Conservation (phyloP, 2,329 filamentous ascomycete species). For the Podosphaera fusca region DNA sequence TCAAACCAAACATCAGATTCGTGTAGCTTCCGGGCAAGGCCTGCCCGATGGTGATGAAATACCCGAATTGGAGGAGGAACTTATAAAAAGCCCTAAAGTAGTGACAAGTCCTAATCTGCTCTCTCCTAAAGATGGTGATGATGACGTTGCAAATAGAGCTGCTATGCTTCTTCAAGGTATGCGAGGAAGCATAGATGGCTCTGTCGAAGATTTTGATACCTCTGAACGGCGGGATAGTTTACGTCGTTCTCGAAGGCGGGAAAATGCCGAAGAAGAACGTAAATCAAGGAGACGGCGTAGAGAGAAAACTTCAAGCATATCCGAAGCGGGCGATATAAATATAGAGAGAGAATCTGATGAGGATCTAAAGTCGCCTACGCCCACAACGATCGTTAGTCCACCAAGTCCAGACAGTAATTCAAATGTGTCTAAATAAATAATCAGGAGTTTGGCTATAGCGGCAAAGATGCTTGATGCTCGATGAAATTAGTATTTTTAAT, state of each 20-base stretch:
- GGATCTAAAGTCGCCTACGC: conserved; percentile 8
- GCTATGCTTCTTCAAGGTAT: conserved; percentile 68
- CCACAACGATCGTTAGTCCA: conserved; percentile 14
- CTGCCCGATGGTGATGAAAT: conserved; percentile 52
- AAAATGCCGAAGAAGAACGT: conserved; percentile 62
- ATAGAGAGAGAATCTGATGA: conserved; percentile 3
- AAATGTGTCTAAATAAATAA: neutral
- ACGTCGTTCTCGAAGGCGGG: conserved; percentile 28
- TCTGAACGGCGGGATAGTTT: conserved; percentile 33
- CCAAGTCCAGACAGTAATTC: conserved; percentile 12
- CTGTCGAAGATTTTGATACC: conserved; percentile 26
- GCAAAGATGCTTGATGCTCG: too few relatives aligned
- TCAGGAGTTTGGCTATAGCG: too few relatives aligned
- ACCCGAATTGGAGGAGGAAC: conserved; percentile 30
- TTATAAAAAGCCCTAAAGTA: conserved; percentile 24
- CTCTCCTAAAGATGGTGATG: conserved; percentile 13
- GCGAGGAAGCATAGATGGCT: conserved; percentile 30
- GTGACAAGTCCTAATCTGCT: conserved; percentile 16
- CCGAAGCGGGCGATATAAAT: conserved; percentile 5
- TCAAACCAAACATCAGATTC: conserved; percentile 76
- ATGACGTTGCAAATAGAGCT: conserved; percentile 70
- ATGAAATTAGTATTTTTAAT: too few relatives aligned
- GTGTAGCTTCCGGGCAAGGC: conserved; percentile 70
- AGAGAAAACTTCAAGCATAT: conserved; percentile 27
- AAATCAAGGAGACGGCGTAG: conserved; percentile 41